Base-by-base conservation (phyloP, 495 filamentous ascomycete species). In the Tuber umbilicatum region DNA sequence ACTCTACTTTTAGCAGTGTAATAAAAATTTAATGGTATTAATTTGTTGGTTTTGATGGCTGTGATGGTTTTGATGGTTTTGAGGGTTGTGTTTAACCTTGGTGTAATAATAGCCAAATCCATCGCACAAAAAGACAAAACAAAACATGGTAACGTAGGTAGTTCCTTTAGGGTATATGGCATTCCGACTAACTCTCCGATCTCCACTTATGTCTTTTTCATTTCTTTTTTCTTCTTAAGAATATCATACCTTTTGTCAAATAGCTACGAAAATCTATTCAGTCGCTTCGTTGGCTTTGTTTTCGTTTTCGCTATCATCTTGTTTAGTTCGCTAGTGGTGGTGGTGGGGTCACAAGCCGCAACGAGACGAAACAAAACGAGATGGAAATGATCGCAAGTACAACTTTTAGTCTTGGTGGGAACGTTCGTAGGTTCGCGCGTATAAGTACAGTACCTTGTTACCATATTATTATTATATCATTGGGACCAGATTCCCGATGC, bases 1-100 rank as follows among this genome's bases (percentile, higher is more conserved):
- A 64, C 55, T 64, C 55, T 64, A 64, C 55, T 64, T 64, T 35
- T 64, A 31, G 55, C 55, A 64, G 55, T 64, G 55, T 64, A 64
- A 31, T 64, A 35, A 55, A 35, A 5, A 64, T 64, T 17, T 64
- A 64, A 31, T 16, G 55, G 55, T 31, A 60, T 16, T 35, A 27
- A 64, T 64, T 50, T 64, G 27, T 64, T 17, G 27, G 14, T 35
- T 64, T 60, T 27, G 45, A 47, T 47, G 45, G 45, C 21, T 47
- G 21, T 47, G 45, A 23, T 47, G 19, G 45, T 21, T 47, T 55
- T 27, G 50, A 45, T 45, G 42, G 42, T 3, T 45, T 45, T 19
- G 16, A 45, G 16, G 42, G 42, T 19, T 45, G 16, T 45, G 42
- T 45, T 4, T 19, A 45, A 60, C 10, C n/a, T 27, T 27, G 50